Base-by-base conservation (phyloP, 192 early-diverging fungal species). In the Borealophlyctis nickersoniae region DNA sequence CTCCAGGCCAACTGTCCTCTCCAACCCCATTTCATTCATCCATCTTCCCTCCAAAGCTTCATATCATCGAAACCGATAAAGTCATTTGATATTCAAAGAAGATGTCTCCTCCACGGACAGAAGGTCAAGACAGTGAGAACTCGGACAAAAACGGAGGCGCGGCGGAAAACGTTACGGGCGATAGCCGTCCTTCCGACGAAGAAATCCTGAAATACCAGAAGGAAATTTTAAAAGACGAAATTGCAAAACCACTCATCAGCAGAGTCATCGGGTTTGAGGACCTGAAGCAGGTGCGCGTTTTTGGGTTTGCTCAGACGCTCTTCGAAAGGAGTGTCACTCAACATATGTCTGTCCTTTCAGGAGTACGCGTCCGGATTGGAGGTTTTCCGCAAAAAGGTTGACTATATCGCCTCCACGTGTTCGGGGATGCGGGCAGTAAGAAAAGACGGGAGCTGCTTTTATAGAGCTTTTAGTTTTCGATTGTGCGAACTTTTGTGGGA, bases 371-470 rank as follows among this genome's bases (percentile, higher is more conserved):
- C 50, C n/a, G 71, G 73, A 36, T 33, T 50, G 13, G 28, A 28
- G 11, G 53, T 71, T 2, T 71, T 62, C 45, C 26, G 28, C 3
- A 19, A 35, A 27, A 73, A 73, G 39, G 49, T 69, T 29, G 26
- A 49, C 36, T 28, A 22, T 32, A 23, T 56, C 0, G 48, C 48
- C 23, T 7, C 7, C 4, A 45, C 65, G 3, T 61, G 50, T 39
- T 2, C 49, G 19, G 58, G 57, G 4, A 3, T 62, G 60, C 56
- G 64, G 11, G 16, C 34, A n/a, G 45, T 30, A 27, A 45, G 39
- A 45, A 45, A 45, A 19, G 39, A 45, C 39, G 39, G 81, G 2
- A 84, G 79, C 70, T 84, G 81, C 66, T 84, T 84, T 67, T 84
- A 81, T 70, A 67, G 81, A n/a, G 81, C 76, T 1, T 60, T 84